Percentiles rank a stretch among this genome's conserved stretches.
These are phyloP conservation scores for Acacia melanoxylon DNA, from an alignment of 306 rosid genomes.

Conservation along the genomic window DNA sequence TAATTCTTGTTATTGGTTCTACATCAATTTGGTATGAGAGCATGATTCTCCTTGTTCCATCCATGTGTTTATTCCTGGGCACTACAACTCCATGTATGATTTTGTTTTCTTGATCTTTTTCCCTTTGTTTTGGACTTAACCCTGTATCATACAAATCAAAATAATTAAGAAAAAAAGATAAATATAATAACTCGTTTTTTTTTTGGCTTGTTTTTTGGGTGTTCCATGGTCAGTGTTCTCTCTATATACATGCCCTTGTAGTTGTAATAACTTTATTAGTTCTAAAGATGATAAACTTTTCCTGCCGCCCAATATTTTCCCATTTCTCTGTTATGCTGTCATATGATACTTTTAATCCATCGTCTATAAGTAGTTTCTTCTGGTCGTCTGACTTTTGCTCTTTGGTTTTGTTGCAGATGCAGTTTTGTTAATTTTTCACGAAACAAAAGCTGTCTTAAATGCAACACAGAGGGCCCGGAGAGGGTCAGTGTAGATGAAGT, in stretches of 20 bases:
- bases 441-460: slow-evolving; percentile 67
- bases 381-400: slow-evolving; percentile 30
- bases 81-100: neutral
- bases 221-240: neutral
- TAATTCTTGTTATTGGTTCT: too few species aligned
- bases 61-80: neutral
- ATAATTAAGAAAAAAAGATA: neutral
- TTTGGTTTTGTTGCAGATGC: slow-evolving; percentile 66
- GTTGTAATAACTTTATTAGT: neutral
- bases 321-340: slow-evolving; percentile 7
- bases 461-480: slow-evolving; percentile 65
- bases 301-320: neutral
- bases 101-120: neutral
- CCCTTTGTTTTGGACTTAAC: neutral
- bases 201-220: neutral
- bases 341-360: slow-evolving; percentile 23
- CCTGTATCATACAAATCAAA: neutral
- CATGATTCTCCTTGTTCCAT: neutral
- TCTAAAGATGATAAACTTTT: neutral
- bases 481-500: slow-evolving; percentile 27
- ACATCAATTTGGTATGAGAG: too few species aligned
- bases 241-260: neutral
- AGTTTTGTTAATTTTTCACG: slow-evolving; percentile 76
- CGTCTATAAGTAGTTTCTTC: slow-evolving; percentile 13
- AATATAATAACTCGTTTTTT: too few species aligned